Base-by-base conservation (phyloP, 140 eudicot species). In the Anethum foeniculum region DNA sequence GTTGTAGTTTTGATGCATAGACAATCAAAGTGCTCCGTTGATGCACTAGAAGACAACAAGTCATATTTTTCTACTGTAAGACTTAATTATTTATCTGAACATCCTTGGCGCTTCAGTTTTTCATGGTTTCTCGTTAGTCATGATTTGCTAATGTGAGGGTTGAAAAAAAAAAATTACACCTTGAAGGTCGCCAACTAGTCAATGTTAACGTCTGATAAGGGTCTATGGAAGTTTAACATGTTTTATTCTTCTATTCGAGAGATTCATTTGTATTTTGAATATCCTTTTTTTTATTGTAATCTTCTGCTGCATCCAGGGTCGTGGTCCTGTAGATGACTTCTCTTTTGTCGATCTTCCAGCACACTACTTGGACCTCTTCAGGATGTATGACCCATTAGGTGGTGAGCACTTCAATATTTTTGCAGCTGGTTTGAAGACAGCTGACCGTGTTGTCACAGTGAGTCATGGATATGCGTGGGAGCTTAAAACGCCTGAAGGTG, bases 401-500 rank as follows among this genome's bases (percentile, higher is more conserved):
- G 99, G 99, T 36, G 97, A 91, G 36, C 99, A 96, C 87, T 88
- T 91, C 85, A 96, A 96, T 84, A 91, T 96, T 77, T 96, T 96
- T 83, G 99, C 98, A 11, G 98, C 92, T 6, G 98, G 99, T 80
- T 48, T 96, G 10, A 96, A 91, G 79, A 75, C 92, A 14, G 98
- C 98, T 12, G 92, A 96, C 80, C 99, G 93, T 14, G 76, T 93
- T 6, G 93, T 96, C 10, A 93, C 99, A 11, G 99, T 96, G n/a
- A 96, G 99, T 77, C 97, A 85, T 64, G 98, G 96, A 68, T 96
- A 96, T 58, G 87, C 99, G 0, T 90, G 99, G 99, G 99, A 96
- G 86, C 82, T 96, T 48, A 96, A 92, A 83, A 93, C 99, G 4
- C 15, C 76, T 13, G 98, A 96, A 82, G 99, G 99, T 34, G 99